Evolutionary conservation across 148 eudicot species (phyloP).

Genomic region (Silene uniflora): DNA sequence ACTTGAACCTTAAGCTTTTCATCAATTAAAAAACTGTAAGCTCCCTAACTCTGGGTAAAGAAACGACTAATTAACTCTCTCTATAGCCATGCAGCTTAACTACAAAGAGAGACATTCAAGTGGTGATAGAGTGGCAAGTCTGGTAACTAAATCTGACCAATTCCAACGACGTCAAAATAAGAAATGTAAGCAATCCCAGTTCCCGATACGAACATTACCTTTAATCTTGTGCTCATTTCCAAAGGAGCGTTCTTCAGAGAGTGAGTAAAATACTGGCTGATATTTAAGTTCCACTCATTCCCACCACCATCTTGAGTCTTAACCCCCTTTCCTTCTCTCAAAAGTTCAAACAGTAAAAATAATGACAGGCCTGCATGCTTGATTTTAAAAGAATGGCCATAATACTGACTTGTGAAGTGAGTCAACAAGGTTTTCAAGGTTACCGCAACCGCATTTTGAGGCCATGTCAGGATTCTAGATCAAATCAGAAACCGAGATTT

Average conservation of each 20-base stretch:
- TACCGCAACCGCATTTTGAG: neutral
- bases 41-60: neutral
- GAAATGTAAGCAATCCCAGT: neutral
- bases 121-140: neutral
- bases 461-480: neutral
- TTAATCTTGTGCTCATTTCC: neutral
- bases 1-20: neutral
- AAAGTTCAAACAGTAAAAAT: neutral
- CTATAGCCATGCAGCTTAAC: neutral
- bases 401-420: no score
- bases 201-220: neutral
- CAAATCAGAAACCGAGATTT: neutral
- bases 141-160: neutral
- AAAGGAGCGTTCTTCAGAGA: neutral
- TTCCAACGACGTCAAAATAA: neutral
- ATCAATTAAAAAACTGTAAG: neutral
- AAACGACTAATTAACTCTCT: neutral
- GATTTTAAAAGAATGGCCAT: neutral
- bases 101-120: neutral
- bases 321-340: neutral
- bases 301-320: neutral
- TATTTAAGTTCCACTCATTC: neutral
- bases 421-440: no score
- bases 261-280: neutral
- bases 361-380: neutral